Base-by-base conservation (phyloP, 2,329 filamentous ascomycete genomes). In the Coniochaeta hoffmannii region DNA sequence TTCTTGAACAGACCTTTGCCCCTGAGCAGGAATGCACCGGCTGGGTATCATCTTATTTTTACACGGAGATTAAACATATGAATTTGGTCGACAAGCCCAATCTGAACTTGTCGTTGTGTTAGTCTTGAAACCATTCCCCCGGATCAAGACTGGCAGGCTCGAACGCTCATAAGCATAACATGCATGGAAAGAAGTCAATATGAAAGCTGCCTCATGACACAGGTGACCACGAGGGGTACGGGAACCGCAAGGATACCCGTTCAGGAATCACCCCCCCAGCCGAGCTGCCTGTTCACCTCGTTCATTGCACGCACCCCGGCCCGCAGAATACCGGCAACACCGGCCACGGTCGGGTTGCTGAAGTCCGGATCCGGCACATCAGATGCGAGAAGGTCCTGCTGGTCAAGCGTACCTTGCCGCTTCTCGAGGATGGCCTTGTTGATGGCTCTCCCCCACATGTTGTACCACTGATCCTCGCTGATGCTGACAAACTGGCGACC, bases 391-490 rank as follows among this genome's bases (percentile, higher is more conserved):
- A 85, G 73, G 62, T 88, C 84, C 12, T 74, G 73, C 59, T 83
- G 80, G 35, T 79, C 79, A 15, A 88, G 71, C 22, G 74, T 71
- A 3, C 76, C 76, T 63, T 83, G 76, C 35, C 77, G 76, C 56
- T 81, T 76, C 53, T 80, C 77, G 55, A 87, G 65, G 1, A 85
- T 81, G 10, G 86, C 80, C 46, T 76, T 75, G 57, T 75, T 73
- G 53, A 90, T 81, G 2, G 82, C 77, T 5, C 78, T 72, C 9
- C 74, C 76, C 84, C 87, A 89, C 55, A 80, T 69, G 56, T 80
- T 77, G 60, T 83, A 82, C 80, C 83, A 87, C 58, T 83, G 77
- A 4, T 78, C 74, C 66, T 83, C 80, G 60, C 71, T 77, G 60
- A 82, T 67, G 54, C 71, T 76, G 52, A 79, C 77, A 62, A 83